These are phyloP conservation scores for Phytophthora crassamura DNA, from an alignment of 352 stramenopile species.

Conservation along the genomic window DNA sequence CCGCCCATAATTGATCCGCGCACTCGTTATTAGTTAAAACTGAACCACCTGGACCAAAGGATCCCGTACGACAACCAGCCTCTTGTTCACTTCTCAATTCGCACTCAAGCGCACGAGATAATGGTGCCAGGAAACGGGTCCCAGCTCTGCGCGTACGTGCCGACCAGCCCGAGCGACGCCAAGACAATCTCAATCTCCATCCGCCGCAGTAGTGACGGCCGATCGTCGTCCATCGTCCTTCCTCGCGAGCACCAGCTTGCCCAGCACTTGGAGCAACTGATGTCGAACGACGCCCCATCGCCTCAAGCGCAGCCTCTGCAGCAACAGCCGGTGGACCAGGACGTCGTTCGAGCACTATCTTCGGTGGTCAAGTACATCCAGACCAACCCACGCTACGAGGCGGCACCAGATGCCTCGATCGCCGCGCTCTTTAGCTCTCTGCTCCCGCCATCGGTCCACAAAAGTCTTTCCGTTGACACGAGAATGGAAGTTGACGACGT, in stretches of 20 bases:
- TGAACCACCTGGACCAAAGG: slow-evolving; percentile 10
- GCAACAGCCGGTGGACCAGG: slow-evolving; percentile 7
- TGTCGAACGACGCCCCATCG: slow-evolving; percentile 6
- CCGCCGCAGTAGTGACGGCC: slow-evolving; percentile 10
- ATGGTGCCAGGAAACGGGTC: slow-evolving; percentile 26
- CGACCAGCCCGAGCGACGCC: slow-evolving; percentile 1
- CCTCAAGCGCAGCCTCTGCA: background rate
- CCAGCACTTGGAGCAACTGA: slow-evolving; percentile 22
- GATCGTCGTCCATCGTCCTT: slow-evolving; percentile 24
- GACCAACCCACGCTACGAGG: slow-evolving; percentile 10
- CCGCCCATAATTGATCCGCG: slow-evolving; percentile 7
- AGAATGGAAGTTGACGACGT: background rate
- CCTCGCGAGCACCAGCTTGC: slow-evolving; percentile 24
- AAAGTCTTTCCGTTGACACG: slow-evolving; percentile 5
- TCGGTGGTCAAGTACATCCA: slow-evolving; percentile 31
- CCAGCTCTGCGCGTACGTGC: slow-evolving; percentile 9
- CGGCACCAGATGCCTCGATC: slow-evolving; percentile 12
- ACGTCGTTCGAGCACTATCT: slow-evolving; percentile 21
- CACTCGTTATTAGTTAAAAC: background rate
- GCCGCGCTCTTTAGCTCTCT: slow-evolving; percentile 28
- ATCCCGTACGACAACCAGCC: slow-evolving; percentile 6
- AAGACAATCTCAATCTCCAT: slow-evolving; percentile 31
- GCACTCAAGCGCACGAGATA: slow-evolving; percentile 8
- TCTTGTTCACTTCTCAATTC: slow-evolving; percentile 24
- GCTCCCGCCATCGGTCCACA: slow-evolving; percentile 15